Base-by-base conservation (phyloP, 805 yeast species). In the Candida tibetensis region DNA sequence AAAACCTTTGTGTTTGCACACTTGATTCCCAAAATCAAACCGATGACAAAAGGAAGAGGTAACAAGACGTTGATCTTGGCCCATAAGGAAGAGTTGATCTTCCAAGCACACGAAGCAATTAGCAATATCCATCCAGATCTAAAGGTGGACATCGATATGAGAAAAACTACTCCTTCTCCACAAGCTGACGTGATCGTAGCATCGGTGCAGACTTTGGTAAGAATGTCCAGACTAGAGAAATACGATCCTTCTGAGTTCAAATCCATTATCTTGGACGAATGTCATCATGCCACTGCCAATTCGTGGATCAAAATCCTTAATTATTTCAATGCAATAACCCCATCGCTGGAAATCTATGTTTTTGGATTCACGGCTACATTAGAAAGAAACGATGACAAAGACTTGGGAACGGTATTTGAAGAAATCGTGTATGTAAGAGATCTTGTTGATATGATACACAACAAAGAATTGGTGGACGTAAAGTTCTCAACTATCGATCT, bases 321-420 rank as follows among this genome's bases (percentile, higher is more conserved):
- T 3, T 70, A 85, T 51, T 87, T 90, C 49, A 65, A 66, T 0
- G 81, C 82, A 5, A 49, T 58, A 28, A 50, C 53, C 1, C 47
- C 62, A 0, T 55, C 64, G 0, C 64, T 77, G 40, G 60, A 62
- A 0, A 68, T 82, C 2, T 74, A 79, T 1, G 76, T 87, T 0
- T 66, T 87, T 12, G 97, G 98, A 2, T 87, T 91, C 48, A 82
- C 95, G 10, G 98, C 97, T 0, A 90, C 98, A 0, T 60, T 90
- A 53, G 79, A 78, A 49, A 62, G 98, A 40, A 76, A 77, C n/a
- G 98, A 90, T 57, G 78, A 76, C 4, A 64, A 69, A 37, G 71
- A 81, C 0, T 59, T 91, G 31, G 72, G 76, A 9, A 51, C 60
- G 14, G 77, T 77, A 0, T 79, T 88, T 58, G 91, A 90, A 48